phyloP scores from a whole-genome alignment of 2,329 filamentous ascomycete species.

The Cytospora schulzeri region DNA sequence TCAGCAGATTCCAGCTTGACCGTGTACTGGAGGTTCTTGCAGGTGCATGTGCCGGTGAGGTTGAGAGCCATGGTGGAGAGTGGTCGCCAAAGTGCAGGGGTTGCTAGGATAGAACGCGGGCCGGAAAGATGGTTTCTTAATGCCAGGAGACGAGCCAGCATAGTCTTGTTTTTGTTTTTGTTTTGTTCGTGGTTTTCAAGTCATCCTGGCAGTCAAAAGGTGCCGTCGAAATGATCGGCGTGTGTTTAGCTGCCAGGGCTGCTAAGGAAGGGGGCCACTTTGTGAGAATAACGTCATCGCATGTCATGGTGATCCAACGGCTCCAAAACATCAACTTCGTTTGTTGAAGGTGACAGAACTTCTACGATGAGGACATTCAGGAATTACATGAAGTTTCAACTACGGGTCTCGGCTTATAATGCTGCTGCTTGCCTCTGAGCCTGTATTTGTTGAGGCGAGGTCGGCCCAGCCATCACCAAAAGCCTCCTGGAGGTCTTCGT shows the following conservation, averaged over 20 bases:
- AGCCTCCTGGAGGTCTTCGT: not conserved
- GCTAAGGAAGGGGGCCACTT: not conserved
- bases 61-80: conserved; percentile 21
- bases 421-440: not conserved
- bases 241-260: not conserved
- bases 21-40: conserved; percentile 33
- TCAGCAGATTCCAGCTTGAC: conserved; percentile 34
- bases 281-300: conserved; percentile 4
- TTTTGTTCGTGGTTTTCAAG: not conserved
- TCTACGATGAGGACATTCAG: too few relatives aligned
- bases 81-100: not conserved
- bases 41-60: conserved; percentile 33
- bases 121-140: not conserved
- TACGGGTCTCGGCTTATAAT: not conserved
- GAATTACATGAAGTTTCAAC: not conserved
- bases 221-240: not conserved
- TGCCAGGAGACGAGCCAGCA: not conserved
- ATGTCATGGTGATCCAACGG: conserved; percentile 14
- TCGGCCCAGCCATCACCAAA: not conserved
- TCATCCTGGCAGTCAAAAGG: not conserved
- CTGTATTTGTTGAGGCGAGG: not conserved
- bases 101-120: not conserved
- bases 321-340: not conserved
- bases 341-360: too few relatives aligned
- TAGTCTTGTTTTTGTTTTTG: not conserved